A percentile compares a stretch with the other conserved stretches of the same genome.
These are phyloP conservation scores for Cercospora nicotianae DNA, from an alignment of 2,329 filamentous ascomycete genomes.

Conservation along the genomic window DNA sequence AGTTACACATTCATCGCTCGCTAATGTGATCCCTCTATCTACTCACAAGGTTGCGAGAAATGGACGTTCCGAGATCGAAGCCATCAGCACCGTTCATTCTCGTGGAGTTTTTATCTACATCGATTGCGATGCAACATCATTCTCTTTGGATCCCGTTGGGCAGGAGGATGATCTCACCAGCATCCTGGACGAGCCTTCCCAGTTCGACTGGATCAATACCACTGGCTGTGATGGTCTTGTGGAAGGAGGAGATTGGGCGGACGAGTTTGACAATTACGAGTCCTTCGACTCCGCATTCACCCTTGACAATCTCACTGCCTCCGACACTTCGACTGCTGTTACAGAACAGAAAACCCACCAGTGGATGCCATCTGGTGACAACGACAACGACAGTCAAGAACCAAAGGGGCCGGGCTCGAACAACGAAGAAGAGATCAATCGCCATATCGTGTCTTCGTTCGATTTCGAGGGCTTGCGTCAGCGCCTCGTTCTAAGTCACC, in stretches of 20 bases:
- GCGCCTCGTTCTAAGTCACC: too few species aligned
- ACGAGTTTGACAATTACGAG: not conserved
- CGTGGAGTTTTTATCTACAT: not conserved
- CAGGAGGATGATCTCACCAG: not conserved
- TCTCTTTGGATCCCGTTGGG: not conserved
- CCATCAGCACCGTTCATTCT: not conserved
- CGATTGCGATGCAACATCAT: not conserved
- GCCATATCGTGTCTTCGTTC: too few species aligned
- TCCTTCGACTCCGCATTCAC: not conserved
- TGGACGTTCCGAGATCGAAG: not conserved
- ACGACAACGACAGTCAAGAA: too few species aligned
- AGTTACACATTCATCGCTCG: not conserved
- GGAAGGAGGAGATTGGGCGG: not conserved
- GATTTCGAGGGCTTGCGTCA: too few species aligned
- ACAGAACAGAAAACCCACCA: not conserved
- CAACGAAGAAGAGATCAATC: too few species aligned
- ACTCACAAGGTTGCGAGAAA: not conserved
- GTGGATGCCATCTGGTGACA: too few species aligned
- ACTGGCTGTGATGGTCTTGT: not conserved
- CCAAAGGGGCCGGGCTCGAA: too few species aligned
- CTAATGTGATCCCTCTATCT: not conserved
- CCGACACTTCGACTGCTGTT: not conserved
- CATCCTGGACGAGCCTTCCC: not conserved
- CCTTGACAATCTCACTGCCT: not conserved
- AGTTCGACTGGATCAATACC: not conserved